Evolutionary conservation across 75 land plant species (phyloP).

Genomic region (Pinus taeda): DNA sequence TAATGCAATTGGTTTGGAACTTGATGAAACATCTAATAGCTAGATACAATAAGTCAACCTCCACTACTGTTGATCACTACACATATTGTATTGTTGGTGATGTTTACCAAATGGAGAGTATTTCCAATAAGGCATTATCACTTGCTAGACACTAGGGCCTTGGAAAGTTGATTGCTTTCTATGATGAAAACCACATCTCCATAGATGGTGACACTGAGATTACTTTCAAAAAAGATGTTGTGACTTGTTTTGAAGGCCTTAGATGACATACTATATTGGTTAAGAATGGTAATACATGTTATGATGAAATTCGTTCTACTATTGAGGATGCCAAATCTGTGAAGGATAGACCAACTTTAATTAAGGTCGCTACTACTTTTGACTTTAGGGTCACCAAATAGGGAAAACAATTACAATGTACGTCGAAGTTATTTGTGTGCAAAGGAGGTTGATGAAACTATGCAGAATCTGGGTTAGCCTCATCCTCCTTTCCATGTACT

Average conservation of each 20-base stretch:
- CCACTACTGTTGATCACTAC: too few relatives aligned
- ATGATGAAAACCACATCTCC: slow-evolving; percentile 97
- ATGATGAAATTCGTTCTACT: slow-evolving; percentile 52
- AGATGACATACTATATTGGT: slow-evolving; percentile 98
- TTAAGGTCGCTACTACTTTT: slow-evolving; percentile 93
- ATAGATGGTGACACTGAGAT: slow-evolving; percentile 92
- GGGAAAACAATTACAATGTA: slow-evolving; percentile 73
- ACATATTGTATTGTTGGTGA: slow-evolving; percentile 43
- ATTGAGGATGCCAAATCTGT: slow-evolving; percentile 62
- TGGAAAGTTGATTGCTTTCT: slow-evolving; percentile 87
- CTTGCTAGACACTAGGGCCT: slow-evolving; percentile 10
- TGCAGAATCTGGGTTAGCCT: slow-evolving; percentile 83
- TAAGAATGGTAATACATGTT: slow-evolving; percentile 86
- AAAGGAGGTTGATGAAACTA: slow-evolving; percentile 92
- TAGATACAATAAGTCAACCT: too few relatives aligned
- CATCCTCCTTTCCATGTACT: slow-evolving; percentile 84
- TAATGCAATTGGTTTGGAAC: too few relatives aligned
- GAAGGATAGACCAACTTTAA: slow-evolving; percentile 86
- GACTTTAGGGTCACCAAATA: slow-evolving; percentile 95
- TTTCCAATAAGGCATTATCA: slow-evolving; percentile 28
- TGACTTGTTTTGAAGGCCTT: slow-evolving; percentile 73
- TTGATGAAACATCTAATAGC: too few relatives aligned
- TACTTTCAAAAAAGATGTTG: slow-evolving; percentile 83
- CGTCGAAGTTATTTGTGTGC: slow-evolving; percentile 67
- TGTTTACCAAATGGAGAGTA: slow-evolving; percentile 94